Evolutionary conservation across 2,329 filamentous ascomycete species (phyloP).

Genomic region (Ceratocystis papillata): DNA sequence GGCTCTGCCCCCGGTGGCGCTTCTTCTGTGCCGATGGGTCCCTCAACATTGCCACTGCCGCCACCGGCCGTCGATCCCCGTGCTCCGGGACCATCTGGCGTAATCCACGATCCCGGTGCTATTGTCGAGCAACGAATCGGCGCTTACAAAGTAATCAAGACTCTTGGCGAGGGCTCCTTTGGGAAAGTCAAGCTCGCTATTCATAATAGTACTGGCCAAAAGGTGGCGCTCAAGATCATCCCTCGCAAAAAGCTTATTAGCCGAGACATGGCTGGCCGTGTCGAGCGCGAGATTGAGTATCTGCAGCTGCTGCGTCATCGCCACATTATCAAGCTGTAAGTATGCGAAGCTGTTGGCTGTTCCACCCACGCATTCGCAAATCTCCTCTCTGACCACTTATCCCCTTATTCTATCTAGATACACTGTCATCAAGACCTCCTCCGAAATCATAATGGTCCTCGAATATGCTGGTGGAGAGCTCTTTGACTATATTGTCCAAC

Average conservation of each 20-base stretch:
- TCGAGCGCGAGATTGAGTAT: conserved; percentile 97
- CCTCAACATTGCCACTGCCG: background rate
- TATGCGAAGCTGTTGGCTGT: conserved; percentile 25
- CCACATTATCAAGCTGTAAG: conserved; percentile 95
- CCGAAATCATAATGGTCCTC: conserved; percentile 97
- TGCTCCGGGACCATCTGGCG: conserved; percentile 19
- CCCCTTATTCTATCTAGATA: conserved; percentile 47
- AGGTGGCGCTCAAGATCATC: conserved; percentile 97
- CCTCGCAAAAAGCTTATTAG: conserved; percentile 91
- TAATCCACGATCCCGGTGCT: conserved; percentile 39
- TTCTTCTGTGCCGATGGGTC: background rate
- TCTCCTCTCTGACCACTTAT: background rate
- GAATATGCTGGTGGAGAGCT: conserved; percentile 94
- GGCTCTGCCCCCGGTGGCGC: conserved; percentile 25
- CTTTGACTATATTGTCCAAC: conserved; percentile 94
- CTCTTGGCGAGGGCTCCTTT: conserved; percentile 91
- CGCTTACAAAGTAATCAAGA: conserved; percentile 82
- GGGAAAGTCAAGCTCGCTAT: conserved; percentile 97
- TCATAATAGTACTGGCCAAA: conserved; percentile 82
- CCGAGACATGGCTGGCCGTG: conserved; percentile 92
- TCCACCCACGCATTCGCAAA: background rate
- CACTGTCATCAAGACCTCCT: conserved; percentile 89
- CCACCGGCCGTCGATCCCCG: conserved; percentile 28
- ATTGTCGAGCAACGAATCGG: conserved; percentile 69
- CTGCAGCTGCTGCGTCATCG: conserved; percentile 89